Percentiles rank a stretch among this genome's conserved stretches.
Conservation (phyloP, 1,139 yeast species). For the Debaryomycetaceae sp. region DNA sequence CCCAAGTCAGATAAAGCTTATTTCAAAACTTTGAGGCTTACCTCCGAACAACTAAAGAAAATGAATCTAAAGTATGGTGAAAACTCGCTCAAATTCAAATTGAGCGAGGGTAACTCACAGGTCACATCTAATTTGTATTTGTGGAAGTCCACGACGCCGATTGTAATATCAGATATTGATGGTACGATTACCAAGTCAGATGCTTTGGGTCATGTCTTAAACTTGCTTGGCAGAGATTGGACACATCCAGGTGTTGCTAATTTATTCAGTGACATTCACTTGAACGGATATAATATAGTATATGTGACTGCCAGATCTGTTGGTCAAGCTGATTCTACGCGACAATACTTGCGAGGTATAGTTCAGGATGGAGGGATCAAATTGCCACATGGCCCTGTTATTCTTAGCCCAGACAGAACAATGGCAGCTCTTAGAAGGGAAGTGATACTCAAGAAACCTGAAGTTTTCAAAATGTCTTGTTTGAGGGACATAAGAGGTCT, state of each 20-base stretch:
- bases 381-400: constrained; percentile 91
- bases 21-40: constrained; percentile 85
- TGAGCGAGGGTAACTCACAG: constrained; percentile 77
- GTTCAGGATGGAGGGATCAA: constrained; percentile 66
- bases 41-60: constrained; percentile 81
- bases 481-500: constrained; percentile 78
- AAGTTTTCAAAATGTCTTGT: constrained; percentile 97
- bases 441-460: constrained; percentile 91
- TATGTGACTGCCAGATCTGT: constrained; percentile 93
- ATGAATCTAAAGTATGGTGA: constrained; percentile 75
- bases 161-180: constrained; percentile 95
- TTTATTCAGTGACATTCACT: constrained; percentile 76
- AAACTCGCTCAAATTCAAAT: constrained; percentile 74
- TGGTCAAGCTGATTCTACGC: constrained; percentile 92
- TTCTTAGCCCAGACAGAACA: constrained; percentile 92
- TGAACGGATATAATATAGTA: constrained; percentile 89
- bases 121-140: constrained; percentile 71
- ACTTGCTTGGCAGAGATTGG: constrained; percentile 96
- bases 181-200: constrained; percentile 98
- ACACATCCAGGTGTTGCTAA: constrained; percentile 96
- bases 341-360: constrained; percentile 77
- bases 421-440: constrained; percentile 93
- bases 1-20: constrained; percentile 36
- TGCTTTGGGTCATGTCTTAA: constrained; percentile 93
- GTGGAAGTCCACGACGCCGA: constrained; percentile 84